These are phyloP conservation scores for Fusarium buharicum DNA, from an alignment of 2,329 filamentous ascomycete species.

Conservation along the genomic window DNA sequence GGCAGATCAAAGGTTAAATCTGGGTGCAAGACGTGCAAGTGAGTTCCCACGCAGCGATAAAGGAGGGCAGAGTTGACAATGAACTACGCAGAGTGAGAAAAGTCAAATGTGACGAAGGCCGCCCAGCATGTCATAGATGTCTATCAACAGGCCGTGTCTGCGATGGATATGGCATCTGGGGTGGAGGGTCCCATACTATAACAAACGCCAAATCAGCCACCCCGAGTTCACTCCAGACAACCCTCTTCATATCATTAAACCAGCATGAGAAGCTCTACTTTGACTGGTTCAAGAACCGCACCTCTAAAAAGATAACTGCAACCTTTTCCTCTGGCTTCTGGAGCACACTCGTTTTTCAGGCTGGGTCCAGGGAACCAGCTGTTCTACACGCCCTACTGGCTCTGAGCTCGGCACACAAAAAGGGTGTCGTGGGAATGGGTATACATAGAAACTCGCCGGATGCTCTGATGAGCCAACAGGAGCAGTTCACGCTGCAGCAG, in stretches of 20 bases:
- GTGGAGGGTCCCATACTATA: slow-evolving; percentile 25
- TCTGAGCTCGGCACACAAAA: slow-evolving; percentile 50
- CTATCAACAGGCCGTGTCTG: slow-evolving; percentile 33
- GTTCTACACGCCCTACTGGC: slow-evolving; percentile 55
- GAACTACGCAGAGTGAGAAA: slow-evolving; percentile 23
- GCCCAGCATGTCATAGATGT: slow-evolving; percentile 33
- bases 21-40: slow-evolving; percentile 38
- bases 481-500: slow-evolving; percentile 46
- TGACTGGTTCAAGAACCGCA: slow-evolving; percentile 51
- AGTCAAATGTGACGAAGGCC: slow-evolving; percentile 35
- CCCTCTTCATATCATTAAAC: slow-evolving; percentile 7
- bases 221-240: slow-evolving; percentile 4
- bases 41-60: slow-evolving; percentile 3
- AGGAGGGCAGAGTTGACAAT: neutral
- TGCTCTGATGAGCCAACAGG: slow-evolving; percentile 19
- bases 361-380: slow-evolving; percentile 51
- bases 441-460: slow-evolving; percentile 3
- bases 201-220: neutral
- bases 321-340: slow-evolving; percentile 53
- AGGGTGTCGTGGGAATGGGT: slow-evolving; percentile 12
- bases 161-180: slow-evolving; percentile 40
- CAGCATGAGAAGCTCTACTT: slow-evolving; percentile 29
- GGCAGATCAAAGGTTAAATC: slow-evolving; percentile 35
- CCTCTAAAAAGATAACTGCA: slow-evolving; percentile 51
- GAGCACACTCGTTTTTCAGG: slow-evolving; percentile 52